These are phyloP conservation scores for Graphiopsis chlorocephala DNA, from an alignment of 2,329 filamentous ascomycete species.

Conservation along the genomic window DNA sequence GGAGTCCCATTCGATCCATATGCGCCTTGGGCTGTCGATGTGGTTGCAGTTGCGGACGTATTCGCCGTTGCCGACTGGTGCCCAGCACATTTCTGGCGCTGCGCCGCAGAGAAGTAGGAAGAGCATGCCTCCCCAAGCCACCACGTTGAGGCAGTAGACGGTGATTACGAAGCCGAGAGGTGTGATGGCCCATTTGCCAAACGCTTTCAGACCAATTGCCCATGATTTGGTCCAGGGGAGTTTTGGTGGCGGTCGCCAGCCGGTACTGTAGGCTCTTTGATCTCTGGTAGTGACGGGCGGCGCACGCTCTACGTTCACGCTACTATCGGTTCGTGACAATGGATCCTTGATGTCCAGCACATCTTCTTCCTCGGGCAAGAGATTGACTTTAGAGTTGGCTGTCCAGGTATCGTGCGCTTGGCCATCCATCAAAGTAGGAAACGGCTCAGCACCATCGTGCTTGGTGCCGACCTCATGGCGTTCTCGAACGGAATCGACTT, in stretches of 20 bases:
- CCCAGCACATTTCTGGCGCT: conserved; percentile 67
- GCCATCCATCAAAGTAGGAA: conserved; percentile 25
- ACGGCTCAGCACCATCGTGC: conserved; percentile 17
- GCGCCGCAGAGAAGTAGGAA: conserved; percentile 79
- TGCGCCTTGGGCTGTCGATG: conserved; percentile 63
- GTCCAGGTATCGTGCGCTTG: conserved; percentile 12
- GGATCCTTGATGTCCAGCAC: background rate
- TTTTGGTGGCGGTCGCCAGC: conserved; percentile 44
- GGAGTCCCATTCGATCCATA: conserved; percentile 82
- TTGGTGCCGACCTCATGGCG: conserved; percentile 15
- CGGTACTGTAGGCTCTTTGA: conserved; percentile 31
- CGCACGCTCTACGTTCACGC: conserved; percentile 9
- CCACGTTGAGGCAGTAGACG: conserved; percentile 75
- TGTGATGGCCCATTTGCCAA: conserved; percentile 71
- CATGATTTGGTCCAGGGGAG: conserved; percentile 58
- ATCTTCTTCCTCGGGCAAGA: background rate
- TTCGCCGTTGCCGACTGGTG: conserved; percentile 37
- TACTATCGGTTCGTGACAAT: conserved; percentile 13
- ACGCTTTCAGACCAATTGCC: conserved; percentile 56
- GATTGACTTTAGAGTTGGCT: background rate
- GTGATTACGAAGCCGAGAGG: conserved; percentile 74
- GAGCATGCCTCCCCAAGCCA: conserved; percentile 89
- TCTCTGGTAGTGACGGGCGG: background rate
- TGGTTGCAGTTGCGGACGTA: conserved; percentile 33
- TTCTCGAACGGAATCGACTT: conserved; percentile 14